Evolutionary conservation across 306 rosid species (phyloP).

Genomic region (Notholithocarpus densiflorus): DNA sequence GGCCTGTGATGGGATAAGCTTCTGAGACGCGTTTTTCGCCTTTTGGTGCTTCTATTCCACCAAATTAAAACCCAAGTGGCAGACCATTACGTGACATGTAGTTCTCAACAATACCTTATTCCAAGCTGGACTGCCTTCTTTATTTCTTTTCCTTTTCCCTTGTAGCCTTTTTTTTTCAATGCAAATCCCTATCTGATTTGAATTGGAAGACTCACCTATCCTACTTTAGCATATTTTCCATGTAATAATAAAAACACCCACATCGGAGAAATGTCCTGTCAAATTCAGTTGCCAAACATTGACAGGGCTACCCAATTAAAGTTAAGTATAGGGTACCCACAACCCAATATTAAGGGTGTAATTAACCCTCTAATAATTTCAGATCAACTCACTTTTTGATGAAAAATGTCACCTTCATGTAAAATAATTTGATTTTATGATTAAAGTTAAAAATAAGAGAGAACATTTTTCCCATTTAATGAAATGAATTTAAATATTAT

Average conservation of each 20-base stretch:
- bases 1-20: slow-evolving; percentile 3
- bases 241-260: no score
- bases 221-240: not conserved
- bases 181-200: not conserved
- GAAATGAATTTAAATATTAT: no score
- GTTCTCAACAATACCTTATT: not conserved
- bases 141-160: not conserved
- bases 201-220: slow-evolving; percentile 12
- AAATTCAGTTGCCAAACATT: not conserved
- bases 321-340: not conserved
- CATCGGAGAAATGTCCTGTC: not conserved
- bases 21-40: slow-evolving; percentile 34
- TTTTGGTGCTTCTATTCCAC: slow-evolving; percentile 4
- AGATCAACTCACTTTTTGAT: no score
- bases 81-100: slow-evolving; percentile 10
- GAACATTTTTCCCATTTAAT: no score
- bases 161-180: not conserved
- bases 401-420: no score
- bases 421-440: no score
- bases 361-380: not conserved
- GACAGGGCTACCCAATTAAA: not conserved
- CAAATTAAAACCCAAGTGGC: slow-evolving; percentile 19
- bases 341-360: not conserved
- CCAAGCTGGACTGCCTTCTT: not conserved
- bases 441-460: no score